These are phyloP conservation scores for Podaxis mareebaensis DNA, from an alignment of 768 basidiomycete species.

Conservation along the genomic window DNA sequence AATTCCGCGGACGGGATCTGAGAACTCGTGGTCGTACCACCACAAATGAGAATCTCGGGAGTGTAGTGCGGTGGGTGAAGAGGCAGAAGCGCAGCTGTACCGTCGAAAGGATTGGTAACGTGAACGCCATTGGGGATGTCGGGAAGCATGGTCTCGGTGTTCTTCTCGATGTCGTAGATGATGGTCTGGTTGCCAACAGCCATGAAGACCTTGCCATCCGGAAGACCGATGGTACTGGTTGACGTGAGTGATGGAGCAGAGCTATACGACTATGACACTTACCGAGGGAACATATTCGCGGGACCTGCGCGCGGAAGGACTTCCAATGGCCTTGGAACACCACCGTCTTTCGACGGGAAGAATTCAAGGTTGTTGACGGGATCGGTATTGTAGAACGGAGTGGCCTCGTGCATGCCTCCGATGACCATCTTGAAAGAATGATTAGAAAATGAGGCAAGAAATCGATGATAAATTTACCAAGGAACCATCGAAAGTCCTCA, in stretches of 20 bases:
- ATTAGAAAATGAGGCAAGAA: neutral
- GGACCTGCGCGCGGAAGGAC: constrained; percentile 30
- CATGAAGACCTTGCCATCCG: constrained; percentile 42
- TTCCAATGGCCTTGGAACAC: constrained; percentile 28
- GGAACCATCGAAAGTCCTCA: constrained; percentile 34
- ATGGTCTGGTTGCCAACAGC: constrained; percentile 43
- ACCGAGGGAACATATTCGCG: constrained; percentile 30
- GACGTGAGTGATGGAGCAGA: neutral
- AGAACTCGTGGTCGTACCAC: constrained; percentile 39
- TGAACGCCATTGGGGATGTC: constrained; percentile 45
- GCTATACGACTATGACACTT: constrained; percentile 7
- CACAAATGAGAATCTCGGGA: constrained; percentile 49
- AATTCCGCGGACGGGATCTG: constrained; percentile 28
- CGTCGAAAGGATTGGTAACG: constrained; percentile 41
- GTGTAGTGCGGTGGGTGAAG: constrained; percentile 39
- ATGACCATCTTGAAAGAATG: constrained; percentile 24
- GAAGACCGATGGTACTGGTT: constrained; percentile 33
- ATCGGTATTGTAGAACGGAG: constrained; percentile 64
- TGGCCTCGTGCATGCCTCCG: constrained; percentile 28
- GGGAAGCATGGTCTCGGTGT: constrained; percentile 27
- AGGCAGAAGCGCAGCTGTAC: constrained; percentile 36
- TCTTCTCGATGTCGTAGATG: neutral
- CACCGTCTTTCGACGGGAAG: constrained; percentile 40
- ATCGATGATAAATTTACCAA: constrained; percentile 28
- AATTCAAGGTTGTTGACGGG: constrained; percentile 49